Evolutionary conservation across 306 rosid species (phyloP).

Genomic region (Begonia masoniana): DNA sequence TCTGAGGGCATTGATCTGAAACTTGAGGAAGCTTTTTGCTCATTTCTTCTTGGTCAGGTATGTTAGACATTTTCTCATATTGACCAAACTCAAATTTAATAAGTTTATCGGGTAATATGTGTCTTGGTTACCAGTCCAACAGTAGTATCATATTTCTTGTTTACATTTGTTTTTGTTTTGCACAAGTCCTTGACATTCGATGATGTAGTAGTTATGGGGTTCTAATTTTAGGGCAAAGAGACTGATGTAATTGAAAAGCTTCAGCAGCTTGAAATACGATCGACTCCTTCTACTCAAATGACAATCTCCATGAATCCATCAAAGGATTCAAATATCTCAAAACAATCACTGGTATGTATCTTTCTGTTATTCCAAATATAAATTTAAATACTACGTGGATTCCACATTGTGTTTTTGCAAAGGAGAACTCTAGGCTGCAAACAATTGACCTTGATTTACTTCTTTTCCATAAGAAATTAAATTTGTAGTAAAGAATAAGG

Average conservation of each 20-base stretch:
- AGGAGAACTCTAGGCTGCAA: too few species aligned
- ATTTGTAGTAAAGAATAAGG: too few species aligned
- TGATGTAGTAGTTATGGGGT: slow-evolving; percentile 8
- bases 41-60: slow-evolving; percentile 82
- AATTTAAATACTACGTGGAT: too few species aligned
- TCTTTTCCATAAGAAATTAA: too few species aligned
- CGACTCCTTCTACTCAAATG: slow-evolving; percentile 37
- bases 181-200: neutral
- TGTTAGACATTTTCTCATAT: slow-evolving; percentile 9
- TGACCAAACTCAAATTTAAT: slow-evolving; percentile 5
- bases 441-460: too few species aligned
- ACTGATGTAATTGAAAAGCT: slow-evolving; percentile 66
- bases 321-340: slow-evolving; percentile 38
- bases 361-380: slow-evolving; percentile 7
- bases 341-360: slow-evolving; percentile 56
- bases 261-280: slow-evolving; percentile 49
- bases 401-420: too few species aligned
- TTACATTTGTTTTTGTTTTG: too few species aligned
- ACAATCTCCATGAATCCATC: slow-evolving; percentile 55
- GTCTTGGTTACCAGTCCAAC: slow-evolving; percentile 12
- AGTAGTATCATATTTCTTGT: too few species aligned
- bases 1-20: slow-evolving; percentile 83
- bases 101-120: slow-evolving; percentile 11
- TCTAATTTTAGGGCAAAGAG: slow-evolving; percentile 58
- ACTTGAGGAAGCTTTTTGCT: slow-evolving; percentile 74